Conservation (phyloP, 179 eudicot species). For the Dionaea muscipula region DNA sequence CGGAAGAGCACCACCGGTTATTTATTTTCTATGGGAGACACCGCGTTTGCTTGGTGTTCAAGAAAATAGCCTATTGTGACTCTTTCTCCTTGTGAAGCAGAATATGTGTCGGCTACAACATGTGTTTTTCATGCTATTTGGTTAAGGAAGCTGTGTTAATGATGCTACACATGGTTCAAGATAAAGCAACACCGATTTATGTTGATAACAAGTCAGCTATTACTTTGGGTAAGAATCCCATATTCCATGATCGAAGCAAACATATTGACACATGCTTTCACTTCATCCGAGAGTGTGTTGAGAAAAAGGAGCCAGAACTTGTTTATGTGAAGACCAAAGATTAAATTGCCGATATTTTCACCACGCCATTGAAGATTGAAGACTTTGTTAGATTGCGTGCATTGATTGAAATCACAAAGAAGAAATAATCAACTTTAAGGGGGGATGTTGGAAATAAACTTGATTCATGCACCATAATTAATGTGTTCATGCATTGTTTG, state of each 20-base stretch:
- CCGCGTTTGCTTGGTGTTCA: background rate
- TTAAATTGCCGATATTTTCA: constrained; percentile 1
- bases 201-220: background rate
- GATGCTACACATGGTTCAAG: background rate
- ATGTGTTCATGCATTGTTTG: too few species aligned
- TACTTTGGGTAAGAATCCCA: background rate
- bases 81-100: constrained; percentile 6
- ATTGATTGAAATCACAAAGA: background rate
- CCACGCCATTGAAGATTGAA: background rate
- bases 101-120: background rate
- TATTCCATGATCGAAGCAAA: constrained; percentile 2
- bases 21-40: constrained; percentile 1
- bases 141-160: background rate
- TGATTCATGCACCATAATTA: too few species aligned
- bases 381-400: background rate
- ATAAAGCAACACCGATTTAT: background rate
- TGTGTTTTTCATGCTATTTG: constrained; percentile 6
- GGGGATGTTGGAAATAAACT: too few species aligned
- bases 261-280: background rate
- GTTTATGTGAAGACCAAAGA: background rate
- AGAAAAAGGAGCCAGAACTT: background rate
- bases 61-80: constrained; percentile 6
- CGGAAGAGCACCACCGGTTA: constrained; percentile 2
- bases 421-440: constrained; percentile 1
- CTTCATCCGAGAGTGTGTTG: constrained; percentile 1